Base-by-base conservation (phyloP, 352 stramenopile species). In the Globisporangium canariense region DNA sequence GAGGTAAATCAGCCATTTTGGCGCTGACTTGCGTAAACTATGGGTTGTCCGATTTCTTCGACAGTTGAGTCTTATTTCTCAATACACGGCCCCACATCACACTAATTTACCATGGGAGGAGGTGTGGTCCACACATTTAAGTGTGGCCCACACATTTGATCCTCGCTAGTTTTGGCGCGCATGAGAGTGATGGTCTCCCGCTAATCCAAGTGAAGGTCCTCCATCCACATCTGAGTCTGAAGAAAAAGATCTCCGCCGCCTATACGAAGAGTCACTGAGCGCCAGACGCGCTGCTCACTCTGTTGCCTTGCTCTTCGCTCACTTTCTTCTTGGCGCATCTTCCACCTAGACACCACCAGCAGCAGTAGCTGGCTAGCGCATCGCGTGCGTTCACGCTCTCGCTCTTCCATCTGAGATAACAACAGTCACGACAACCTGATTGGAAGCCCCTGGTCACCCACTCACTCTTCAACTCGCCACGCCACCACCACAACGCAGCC, bases 401-500 rank as follows among this genome's bases (percentile, higher is more conserved):
- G 14, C 41, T 47, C 41, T 47, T 36, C 40, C 13, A 46, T n/a
- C 41, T 22, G 16, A 47, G 41, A 47, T 20, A 47, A 47, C 41
- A 47, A 22, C 16, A 6, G 16, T 1, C 41, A 47, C 41, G 41
- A 47, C 50, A 56, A 56, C 7, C 45, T 56, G 34, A 32, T 36
- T 36, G 32, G 32, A 36, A 36, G 32, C 32, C 32, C 54, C 40
- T 43, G 16, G 22, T 25, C 22, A 28, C 14, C 5, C 62, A 20
- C 20, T 9, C 51, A 69, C 10, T 66, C 56, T 60, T 55, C 62
- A 65, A 69, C 41, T 65, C 43, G 52, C 58, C 22, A 22, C 14
- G 16, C 0, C 20, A 36, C 30, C 34, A 18, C 53, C 47, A 28
- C 53, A 32, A 51, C 13, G 22, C 56, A 28, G 34, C 10, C 20